These are phyloP conservation scores for Exophiala calicioides DNA, from an alignment of 2,329 filamentous ascomycete genomes.

Conservation along the genomic window DNA sequence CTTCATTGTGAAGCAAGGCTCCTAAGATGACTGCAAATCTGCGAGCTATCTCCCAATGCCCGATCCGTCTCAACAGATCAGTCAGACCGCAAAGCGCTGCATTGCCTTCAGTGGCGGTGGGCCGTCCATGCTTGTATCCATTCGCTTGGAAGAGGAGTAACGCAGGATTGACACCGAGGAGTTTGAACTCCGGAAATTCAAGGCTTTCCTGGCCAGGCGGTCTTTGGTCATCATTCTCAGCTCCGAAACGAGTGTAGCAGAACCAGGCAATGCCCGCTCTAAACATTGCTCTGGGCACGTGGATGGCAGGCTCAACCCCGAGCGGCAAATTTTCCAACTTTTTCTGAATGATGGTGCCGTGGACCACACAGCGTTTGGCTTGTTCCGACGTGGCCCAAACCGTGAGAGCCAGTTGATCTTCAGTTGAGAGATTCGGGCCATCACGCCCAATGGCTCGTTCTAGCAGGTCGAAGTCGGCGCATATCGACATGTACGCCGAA, in stretches of 20 bases:
- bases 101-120: constrained; percentile 30
- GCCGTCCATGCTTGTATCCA: constrained; percentile 25
- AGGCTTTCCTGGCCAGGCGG: constrained; percentile 18
- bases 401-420: constrained; percentile 18
- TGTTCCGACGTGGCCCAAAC: constrained; percentile 32
- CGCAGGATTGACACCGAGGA: constrained; percentile 28
- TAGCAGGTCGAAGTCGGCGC: constrained; percentile 34
- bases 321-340: constrained; percentile 29
- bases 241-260: constrained; percentile 30
- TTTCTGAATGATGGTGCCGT: constrained; percentile 30
- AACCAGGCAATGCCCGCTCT: constrained; percentile 31
- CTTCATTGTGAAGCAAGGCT: constrained; percentile 24
- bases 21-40: constrained; percentile 32
- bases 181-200: constrained; percentile 34
- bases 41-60: constrained; percentile 35
- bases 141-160: constrained; percentile 26
- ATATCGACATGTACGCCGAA: constrained; percentile 33
- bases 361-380: constrained; percentile 30
- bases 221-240: constrained; percentile 12
- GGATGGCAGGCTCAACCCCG: constrained; percentile 32
- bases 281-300: constrained; percentile 32
- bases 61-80: constrained; percentile 33
- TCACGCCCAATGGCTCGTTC: constrained; percentile 35
- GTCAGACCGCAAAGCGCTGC: constrained; percentile 32
- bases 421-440: constrained; percentile 27